Evolutionary conservation across 2,329 filamentous ascomycete genomes (phyloP), one percentile per base, ranked within the genome.

Genomic region (Neophaeococcomyces mojaviensis): DNA sequence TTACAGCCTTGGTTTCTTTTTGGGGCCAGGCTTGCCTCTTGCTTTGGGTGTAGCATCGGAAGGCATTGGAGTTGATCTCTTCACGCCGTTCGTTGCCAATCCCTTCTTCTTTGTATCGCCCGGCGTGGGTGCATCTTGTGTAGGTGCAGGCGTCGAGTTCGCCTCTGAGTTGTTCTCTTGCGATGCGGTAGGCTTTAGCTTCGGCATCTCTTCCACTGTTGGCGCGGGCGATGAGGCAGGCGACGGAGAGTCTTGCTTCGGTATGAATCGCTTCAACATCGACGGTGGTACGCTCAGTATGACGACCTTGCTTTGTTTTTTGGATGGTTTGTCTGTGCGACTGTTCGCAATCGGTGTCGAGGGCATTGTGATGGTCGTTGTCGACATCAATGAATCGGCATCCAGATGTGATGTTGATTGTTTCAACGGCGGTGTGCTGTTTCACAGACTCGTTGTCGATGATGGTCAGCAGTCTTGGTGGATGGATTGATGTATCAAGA

Each of bases 1-100:
- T 70, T 84, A 96, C 90, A 95, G 69, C 74, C 85, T 82, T 55
- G 86, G 82, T 72, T 94, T 95, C 79, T 96, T 95, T 78, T 96
- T 97, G 0, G 90, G 90, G 5, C 90, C 90, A 5, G 92, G 90
- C 71, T 94, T 94, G 62, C 85, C 85, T 62, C 86, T 74, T 45
- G 82, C 73, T 66, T 86, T 88, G n/a, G 82, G 72, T 20, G 70
- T 61, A 28, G 71, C 73, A 53, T 89, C 86, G 59, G 69, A 66
- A 59, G 64, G 69, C 66, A 41, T 35, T 49, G 51, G 43, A 68
- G 72, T 59, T 66, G 68, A 67, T 61, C 80, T 73, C 68, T 85
- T 84, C 48, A 72, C 73, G 46, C 74, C 78, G 32, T 79, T 77
- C 54, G 83, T 78, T 64, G 88, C 84, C 28, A 78, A 71, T 28